Conservation (phyloP, 345 rosid species). For the Eucalyptus regnans region DNA sequence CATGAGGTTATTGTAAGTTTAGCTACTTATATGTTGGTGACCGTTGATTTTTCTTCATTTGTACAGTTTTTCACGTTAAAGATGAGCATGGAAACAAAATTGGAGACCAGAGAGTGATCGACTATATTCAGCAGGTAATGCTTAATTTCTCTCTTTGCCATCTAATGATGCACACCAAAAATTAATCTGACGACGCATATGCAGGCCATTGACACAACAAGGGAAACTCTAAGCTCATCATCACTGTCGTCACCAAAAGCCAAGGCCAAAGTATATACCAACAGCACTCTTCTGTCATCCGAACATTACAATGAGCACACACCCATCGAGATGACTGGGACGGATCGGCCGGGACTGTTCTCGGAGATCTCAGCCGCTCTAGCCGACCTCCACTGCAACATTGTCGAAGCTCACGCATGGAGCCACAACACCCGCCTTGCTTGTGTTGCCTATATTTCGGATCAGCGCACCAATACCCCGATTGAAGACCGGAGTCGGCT, state of each 20-base stretch:
- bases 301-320: conserved; percentile 33
- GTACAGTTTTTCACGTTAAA: conserved; percentile 69
- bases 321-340: conserved; percentile 53
- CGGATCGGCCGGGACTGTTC: conserved; percentile 66
- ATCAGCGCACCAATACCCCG: conserved; percentile 30
- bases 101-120: conserved; percentile 35
- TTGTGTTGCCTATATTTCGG: conserved; percentile 51
- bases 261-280: conserved; percentile 1
- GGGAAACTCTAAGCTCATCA: conserved; percentile 17
- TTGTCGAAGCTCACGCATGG: conserved; percentile 75
- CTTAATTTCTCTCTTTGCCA: not conserved
- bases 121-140: conserved; percentile 45
- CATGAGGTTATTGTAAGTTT: not conserved
- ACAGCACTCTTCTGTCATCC: not conserved
- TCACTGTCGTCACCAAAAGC: not conserved
- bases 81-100: conserved; percentile 67
- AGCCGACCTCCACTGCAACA: conserved; percentile 46
- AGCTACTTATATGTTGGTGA: not conserved
- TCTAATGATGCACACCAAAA: not conserved
- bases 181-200: not conserved
- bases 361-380: conserved; percentile 68
- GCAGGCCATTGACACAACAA: conserved; percentile 50
- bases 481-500: conserved; percentile 52
- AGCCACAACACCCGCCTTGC: conserved; percentile 68
- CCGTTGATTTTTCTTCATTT: not conserved